Evolutionary conservation across 2,329 filamentous ascomycete genomes (phyloP), one percentile per base, ranked within the genome.

Genomic region (Microdochium bolleyi): DNA sequence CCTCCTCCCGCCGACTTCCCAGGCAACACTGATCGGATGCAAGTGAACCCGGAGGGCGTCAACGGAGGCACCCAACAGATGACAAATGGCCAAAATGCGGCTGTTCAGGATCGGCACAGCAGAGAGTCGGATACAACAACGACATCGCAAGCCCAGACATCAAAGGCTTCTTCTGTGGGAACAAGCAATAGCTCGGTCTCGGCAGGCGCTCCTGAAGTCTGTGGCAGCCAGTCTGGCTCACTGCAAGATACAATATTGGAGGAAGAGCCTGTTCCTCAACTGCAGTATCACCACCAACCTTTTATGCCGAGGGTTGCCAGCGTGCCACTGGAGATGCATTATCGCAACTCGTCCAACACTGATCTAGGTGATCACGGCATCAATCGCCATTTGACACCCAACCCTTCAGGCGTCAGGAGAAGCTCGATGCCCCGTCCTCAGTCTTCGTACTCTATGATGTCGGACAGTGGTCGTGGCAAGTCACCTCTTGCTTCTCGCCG

Each of bases 381-480:
- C 55, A 80, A 82, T 57, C 82, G 83, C 49, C 82, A 86, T 64
- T 70, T 89, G 34, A 83, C 83, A 2, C 83, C 80, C 24, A 82
- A 69, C 48, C 77, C 78, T 13, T 71, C 74, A 61, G 73, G 75
- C 61, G 73, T 78, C 58, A 73, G 76, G 61, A 72, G 82, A 62
- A 82, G 74, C 54, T 82, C 81, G 14, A 65, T 87, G 56, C 78
- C 80, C 41, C 79, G 92, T 51, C 91, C 91, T 4, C 78, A 78
- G 24, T 96, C 92, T 13, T 76, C 85, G 4, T 92, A 91, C 67
- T 94, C 89, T 2, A 76, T 81, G 14, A 80, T 80, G 49, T 90
- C 88, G 16, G 90, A 95, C 49, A 71, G 83, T 56, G 79, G 78
- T 32, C 81, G 85, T 51, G 84, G 85, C 32, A 82, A 86, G 32